phyloP scores from a whole-genome alignment of 1,139 yeast species.

The Blastobotrys niveus region DNA sequence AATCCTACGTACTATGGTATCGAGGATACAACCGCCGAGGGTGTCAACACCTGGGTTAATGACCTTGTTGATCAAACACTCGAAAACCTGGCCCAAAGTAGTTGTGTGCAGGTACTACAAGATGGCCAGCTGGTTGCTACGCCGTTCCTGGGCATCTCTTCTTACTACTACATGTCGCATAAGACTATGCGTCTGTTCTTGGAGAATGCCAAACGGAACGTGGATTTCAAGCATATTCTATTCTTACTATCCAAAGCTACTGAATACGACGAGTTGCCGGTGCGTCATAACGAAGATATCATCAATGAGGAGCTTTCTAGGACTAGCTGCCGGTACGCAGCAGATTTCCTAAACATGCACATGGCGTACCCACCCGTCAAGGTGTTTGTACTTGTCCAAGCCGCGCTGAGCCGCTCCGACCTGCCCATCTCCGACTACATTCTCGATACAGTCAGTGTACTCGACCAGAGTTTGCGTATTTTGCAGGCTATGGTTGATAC shows the following conservation, averaged over 20 bases:
- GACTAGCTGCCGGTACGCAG: conserved; percentile 71
- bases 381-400: conserved; percentile 78
- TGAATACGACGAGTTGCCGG: conserved; percentile 89
- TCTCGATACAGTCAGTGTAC: conserved; percentile 87
- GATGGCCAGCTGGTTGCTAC: conserved; percentile 56
- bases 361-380: conserved; percentile 97
- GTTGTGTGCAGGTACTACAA: conserved; percentile 56
- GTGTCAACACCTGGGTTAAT: conserved; percentile 52
- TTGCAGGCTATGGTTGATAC: conserved; percentile 89
- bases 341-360: conserved; percentile 45
- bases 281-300: conserved; percentile 91
- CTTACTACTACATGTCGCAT: conserved; percentile 91
- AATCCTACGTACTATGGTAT: conserved; percentile 94
- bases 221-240: conserved; percentile 64
- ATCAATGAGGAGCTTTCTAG: conserved; percentile 87
- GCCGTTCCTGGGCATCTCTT: conserved; percentile 76
- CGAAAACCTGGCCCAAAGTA: conserved; percentile 60
- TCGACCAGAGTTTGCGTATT: conserved; percentile 92
- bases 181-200: conserved; percentile 72
- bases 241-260: conserved; percentile 70
- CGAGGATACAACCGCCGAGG: conserved; percentile 60
- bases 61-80: conserved; percentile 66
- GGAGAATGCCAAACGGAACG: conserved; percentile 44
- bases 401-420: conserved; percentile 71
- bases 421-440: conserved; percentile 92